phyloP scores from a whole-genome alignment of 352 stramenopile species.

The Peronospora farinosa region DNA sequence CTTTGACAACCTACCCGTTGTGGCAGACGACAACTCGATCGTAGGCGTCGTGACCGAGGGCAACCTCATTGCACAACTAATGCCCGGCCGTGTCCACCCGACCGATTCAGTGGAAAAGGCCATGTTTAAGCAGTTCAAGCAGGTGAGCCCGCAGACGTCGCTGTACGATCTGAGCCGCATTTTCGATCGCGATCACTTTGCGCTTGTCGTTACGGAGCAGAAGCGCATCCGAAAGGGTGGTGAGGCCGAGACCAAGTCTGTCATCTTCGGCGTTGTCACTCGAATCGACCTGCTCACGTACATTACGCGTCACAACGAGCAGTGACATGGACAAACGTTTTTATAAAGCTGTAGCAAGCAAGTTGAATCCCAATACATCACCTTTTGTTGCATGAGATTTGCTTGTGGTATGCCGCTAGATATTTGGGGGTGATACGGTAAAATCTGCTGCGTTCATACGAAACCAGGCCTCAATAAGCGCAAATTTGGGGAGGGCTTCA shows the following conservation, averaged over 20 bases:
- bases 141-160: constrained; percentile 87
- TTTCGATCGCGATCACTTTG: constrained; percentile 95
- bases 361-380: neutral
- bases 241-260: constrained; percentile 63
- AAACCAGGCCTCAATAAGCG: too few species aligned
- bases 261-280: constrained; percentile 94
- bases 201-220: constrained; percentile 91
- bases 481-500: too few species aligned
- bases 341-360: neutral
- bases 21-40: constrained; percentile 83
- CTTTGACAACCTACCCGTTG: constrained; percentile 76
- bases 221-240: constrained; percentile 82
- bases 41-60: constrained; percentile 94
- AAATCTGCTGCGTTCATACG: too few species aligned
- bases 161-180: constrained; percentile 90
- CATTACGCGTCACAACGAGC: constrained; percentile 70
- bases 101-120: constrained; percentile 86
- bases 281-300: constrained; percentile 95
- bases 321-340: constrained; percentile 15
- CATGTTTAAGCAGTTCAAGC: constrained; percentile 95
- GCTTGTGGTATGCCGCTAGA: too few species aligned
- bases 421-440: too few species aligned
- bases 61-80: constrained; percentile 91
- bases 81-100: constrained; percentile 81
- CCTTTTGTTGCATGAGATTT: too few species aligned